Evolutionary conservation across 805 yeast species (phyloP).

Genomic region (Kodamaea kakaduensis): DNA sequence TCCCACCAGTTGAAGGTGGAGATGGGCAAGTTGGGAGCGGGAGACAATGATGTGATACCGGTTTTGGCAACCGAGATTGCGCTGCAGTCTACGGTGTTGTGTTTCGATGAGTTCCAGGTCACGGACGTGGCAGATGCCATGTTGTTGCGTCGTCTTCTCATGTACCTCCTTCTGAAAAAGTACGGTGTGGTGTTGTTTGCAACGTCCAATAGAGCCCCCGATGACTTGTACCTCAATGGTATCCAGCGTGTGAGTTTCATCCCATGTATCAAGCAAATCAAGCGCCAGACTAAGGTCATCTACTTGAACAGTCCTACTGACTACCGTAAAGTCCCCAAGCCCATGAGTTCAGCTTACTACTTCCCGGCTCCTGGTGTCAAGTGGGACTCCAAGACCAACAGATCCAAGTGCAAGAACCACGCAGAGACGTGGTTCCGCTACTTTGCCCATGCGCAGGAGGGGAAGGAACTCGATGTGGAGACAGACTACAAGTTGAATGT

Average conservation of each 20-base stretch:
- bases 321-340: slow-evolving; percentile 84
- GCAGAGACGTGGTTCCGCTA: slow-evolving; percentile 72
- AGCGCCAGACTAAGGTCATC: slow-evolving; percentile 69
- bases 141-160: slow-evolving; percentile 75
- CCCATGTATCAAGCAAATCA: slow-evolving; percentile 83
- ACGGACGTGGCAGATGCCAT: slow-evolving; percentile 99
- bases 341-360: slow-evolving; percentile 74
- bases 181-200: slow-evolving; percentile 88
- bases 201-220: slow-evolving; percentile 93
- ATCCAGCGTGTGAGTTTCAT: slow-evolving; percentile 87
- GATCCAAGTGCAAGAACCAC: slow-evolving; percentile 54
- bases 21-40: slow-evolving; percentile 18
- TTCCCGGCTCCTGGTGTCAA: slow-evolving; percentile 63
- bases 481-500: slow-evolving; percentile 43
- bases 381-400: slow-evolving; percentile 49
- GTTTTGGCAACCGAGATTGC: slow-evolving; percentile 81
- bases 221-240: slow-evolving; percentile 89
- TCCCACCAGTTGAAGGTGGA: slow-evolving; percentile 62
- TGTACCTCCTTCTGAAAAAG: slow-evolving; percentile 60
- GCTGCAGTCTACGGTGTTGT: slow-evolving; percentile 66
- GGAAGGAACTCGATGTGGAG: slow-evolving; percentile 10
- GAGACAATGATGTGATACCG: slow-evolving; percentile 78
- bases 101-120: slow-evolving; percentile 97
- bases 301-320: slow-evolving; percentile 89
- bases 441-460: slow-evolving; percentile 46